A percentile compares a stretch with the other conserved stretches of the same genome.
These are phyloP conservation scores for Sporothrix globosa DNA, from an alignment of 2,329 filamentous ascomycete species.

Conservation along the genomic window DNA sequence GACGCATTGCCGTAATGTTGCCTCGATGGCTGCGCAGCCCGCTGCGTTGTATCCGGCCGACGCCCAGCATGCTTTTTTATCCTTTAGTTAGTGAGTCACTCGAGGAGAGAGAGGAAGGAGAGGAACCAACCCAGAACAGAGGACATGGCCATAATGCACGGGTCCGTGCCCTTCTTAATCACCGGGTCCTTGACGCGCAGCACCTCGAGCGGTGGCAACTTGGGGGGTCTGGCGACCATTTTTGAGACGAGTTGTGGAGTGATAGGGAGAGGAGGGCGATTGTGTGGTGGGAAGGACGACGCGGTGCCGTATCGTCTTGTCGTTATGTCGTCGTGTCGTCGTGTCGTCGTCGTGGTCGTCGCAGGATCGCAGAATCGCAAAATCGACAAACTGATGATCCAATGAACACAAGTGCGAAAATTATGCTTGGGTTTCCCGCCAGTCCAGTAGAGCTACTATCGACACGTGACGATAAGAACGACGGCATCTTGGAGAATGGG, in stretches of 20 bases:
- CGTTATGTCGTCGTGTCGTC: neutral
- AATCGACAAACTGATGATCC: slow-evolving; percentile 16
- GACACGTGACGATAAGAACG: slow-evolving; percentile 29
- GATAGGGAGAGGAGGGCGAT: slow-evolving; percentile 38
- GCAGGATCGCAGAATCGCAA: neutral
- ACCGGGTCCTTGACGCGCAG: slow-evolving; percentile 61
- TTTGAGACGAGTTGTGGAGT: neutral
- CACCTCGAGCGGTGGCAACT: slow-evolving; percentile 59
- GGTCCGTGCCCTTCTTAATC: slow-evolving; percentile 51
- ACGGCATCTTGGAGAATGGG: neutral
- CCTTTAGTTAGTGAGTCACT: neutral
- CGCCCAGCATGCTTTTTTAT: slow-evolving; percentile 75
- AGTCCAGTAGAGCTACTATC: slow-evolving; percentile 19
- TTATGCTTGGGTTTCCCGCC: slow-evolving; percentile 6
- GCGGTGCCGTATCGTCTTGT: neutral
- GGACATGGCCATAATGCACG: slow-evolving; percentile 61
- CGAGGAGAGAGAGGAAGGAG: neutral
- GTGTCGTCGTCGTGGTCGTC: neutral
- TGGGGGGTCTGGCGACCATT: slow-evolving; percentile 54
- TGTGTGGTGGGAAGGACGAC: slow-evolving; percentile 41
- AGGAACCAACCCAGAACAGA: slow-evolving; percentile 56
- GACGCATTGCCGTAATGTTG: slow-evolving; percentile 71
- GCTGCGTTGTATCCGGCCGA: slow-evolving; percentile 70
- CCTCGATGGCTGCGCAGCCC: slow-evolving; percentile 63
- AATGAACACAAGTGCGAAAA: slow-evolving; percentile 23